Evolutionary conservation across 1,139 yeast genomes (phyloP).

Genomic region (Debaryomyces coudertii): DNA sequence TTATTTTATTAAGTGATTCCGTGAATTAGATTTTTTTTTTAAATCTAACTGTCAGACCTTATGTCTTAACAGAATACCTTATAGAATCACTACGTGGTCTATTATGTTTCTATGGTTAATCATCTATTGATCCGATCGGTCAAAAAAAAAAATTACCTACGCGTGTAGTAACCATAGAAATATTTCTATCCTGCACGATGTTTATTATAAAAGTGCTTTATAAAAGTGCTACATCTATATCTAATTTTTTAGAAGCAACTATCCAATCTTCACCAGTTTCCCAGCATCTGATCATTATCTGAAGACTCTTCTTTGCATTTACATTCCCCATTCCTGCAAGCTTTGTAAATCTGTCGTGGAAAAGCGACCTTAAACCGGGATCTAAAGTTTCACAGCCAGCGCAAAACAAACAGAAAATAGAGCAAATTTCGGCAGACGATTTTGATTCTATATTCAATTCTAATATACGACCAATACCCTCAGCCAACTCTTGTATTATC

Average conservation of each 20-base stretch:
- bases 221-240: slow-evolving; percentile 52
- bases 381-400: slow-evolving; percentile 62
- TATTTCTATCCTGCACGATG: slow-evolving; percentile 1
- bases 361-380: slow-evolving; percentile 34
- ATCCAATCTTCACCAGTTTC: slow-evolving; percentile 59
- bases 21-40: slow-evolving; percentile 1
- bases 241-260: slow-evolving; percentile 46
- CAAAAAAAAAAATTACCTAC: slow-evolving; percentile 3
- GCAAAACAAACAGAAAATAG: slow-evolving; percentile 57
- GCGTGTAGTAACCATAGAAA: slow-evolving; percentile 8
- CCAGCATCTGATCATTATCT: slow-evolving; percentile 61
- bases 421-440: slow-evolving; percentile 58
- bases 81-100: neutral
- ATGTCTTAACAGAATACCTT: neutral
- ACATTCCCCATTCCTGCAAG: slow-evolving; percentile 50
- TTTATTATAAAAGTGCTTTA: slow-evolving; percentile 18
- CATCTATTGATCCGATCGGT: neutral
- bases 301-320: slow-evolving; percentile 51
- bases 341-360: slow-evolving; percentile 38
- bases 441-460: slow-evolving; percentile 42
- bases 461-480: slow-evolving; percentile 39
- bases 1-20: neutral
- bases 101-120: neutral
- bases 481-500: slow-evolving; percentile 51
- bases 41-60: neutral